Percentiles rank a stretch among this genome's conserved stretches.
phyloP scores from a whole-genome alignment of 1,139 yeast species.

The Lodderomyces theae region DNA sequence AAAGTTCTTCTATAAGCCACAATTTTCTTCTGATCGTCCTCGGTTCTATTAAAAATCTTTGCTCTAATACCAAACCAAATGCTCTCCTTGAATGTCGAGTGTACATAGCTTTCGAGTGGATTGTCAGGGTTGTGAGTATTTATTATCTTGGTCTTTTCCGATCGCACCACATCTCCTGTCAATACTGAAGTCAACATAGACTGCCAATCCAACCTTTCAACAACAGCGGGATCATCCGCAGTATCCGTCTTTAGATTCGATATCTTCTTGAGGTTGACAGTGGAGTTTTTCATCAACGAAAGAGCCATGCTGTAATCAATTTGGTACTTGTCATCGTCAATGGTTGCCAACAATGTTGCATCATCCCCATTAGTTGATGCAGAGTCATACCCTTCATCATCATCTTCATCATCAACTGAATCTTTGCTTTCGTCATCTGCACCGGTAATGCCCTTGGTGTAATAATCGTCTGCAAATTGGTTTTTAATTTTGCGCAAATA shows the following conservation, averaged over 20 bases:
- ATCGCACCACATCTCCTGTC: conserved; percentile 89
- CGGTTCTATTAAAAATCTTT: conserved; percentile 74
- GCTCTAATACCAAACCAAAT: conserved; percentile 82
- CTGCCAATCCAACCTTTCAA: conserved; percentile 94
- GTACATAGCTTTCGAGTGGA: conserved; percentile 47
- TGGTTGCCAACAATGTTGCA: conserved; percentile 38
- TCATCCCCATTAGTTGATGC: conserved; percentile 24
- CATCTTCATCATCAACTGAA: conserved; percentile 19
- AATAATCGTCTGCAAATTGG: conserved; percentile 66
- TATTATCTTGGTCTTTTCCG: conserved; percentile 83
- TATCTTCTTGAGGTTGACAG: conserved; percentile 34
- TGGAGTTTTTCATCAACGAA: conserved; percentile 34
- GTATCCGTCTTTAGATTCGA: conserved; percentile 42
- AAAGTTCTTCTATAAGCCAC: conserved; percentile 70
- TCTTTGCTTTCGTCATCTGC: conserved; percentile 23
- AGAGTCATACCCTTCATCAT: conserved; percentile 23
- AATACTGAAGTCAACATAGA: conserved; percentile 86
- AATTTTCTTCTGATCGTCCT: conserved; percentile 73
- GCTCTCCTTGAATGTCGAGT: conserved; percentile 68
- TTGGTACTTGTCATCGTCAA: conserved; percentile 43
- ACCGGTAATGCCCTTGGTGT: conserved; percentile 57
- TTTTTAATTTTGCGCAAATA: conserved; percentile 65
- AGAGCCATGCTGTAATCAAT: conserved; percentile 41
- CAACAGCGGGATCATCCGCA: conserved; percentile 59
- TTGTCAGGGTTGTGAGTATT: conserved; percentile 40